Conservation (phyloP, 2,329 filamentous ascomycete species). For the Fusarium ramigenum region DNA sequence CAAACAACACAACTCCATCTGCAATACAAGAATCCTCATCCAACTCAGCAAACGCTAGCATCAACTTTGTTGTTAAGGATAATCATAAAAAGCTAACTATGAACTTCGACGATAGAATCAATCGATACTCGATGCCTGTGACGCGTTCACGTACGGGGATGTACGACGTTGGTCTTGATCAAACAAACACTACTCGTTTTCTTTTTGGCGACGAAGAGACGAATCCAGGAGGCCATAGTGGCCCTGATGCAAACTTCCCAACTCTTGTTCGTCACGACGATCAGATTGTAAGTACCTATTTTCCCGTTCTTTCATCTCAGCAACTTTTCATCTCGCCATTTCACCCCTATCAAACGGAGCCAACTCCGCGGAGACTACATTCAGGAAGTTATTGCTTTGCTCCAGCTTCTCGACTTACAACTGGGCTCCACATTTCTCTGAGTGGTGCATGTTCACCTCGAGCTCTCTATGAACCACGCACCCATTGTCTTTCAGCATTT, state of each 20-base stretch:
- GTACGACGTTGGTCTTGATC: conserved; percentile 77
- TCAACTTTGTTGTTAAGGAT: background rate
- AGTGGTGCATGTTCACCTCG: conserved; percentile 28
- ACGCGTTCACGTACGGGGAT: conserved; percentile 74
- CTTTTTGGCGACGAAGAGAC: conserved; percentile 83
- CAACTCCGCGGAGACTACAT: conserved; percentile 4
- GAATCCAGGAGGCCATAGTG: conserved; percentile 57
- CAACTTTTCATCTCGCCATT: background rate
- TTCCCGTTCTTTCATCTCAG: conserved; percentile 6
- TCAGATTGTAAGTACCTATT: conserved; percentile 63
- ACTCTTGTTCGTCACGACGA: conserved; percentile 76
- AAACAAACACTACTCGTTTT: conserved; percentile 86
- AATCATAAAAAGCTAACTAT: conserved; percentile 32
- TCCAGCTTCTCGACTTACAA: conserved; percentile 11
- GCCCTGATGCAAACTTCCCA: conserved; percentile 86
- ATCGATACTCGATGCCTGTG: conserved; percentile 94
- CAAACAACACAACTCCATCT: background rate
- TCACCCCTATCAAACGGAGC: background rate
- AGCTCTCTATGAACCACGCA: conserved; percentile 10
- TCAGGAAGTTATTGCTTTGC: conserved; percentile 13
- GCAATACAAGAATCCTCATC: background rate
- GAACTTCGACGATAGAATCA: conserved; percentile 64
- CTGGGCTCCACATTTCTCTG: conserved; percentile 36
- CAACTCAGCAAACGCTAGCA: background rate
- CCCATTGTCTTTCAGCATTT: conserved; percentile 13